Evolutionary conservation across 805 yeast genomes (phyloP), one percentile per base, ranked within the genome.

Genomic region (Wickerhamiella hasegawae): DNA sequence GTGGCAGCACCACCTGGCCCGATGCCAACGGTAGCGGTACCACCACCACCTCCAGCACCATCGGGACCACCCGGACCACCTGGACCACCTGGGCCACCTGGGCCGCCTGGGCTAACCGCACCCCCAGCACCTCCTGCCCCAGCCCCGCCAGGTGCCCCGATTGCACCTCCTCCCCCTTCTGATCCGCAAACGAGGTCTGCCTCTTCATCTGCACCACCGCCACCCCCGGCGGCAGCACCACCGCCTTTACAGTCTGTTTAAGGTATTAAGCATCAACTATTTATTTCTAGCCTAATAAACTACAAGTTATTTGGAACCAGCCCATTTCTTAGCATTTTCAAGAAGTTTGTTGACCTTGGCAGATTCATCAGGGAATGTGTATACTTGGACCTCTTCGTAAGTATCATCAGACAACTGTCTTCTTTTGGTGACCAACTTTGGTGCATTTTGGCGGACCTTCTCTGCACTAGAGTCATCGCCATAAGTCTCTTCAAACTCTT

Each of bases 291-390:
- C 24, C 10, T 21, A 8, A 11, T 11, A 8, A 21, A 21, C 11
- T 6, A 6, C 24, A 21, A 28, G 12, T 28, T 14, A 16, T 9
- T 16, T 14, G 45, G 45, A 28, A 49, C 44, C 33, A 53, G 48
- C 29, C 74, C 74, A 70, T 45, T 62, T 59, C 44, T 57, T 59
- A 1, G 75, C 75, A 45, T 66, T 59, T 18, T 59, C 65, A 34
- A 68, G 45, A 29, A 70, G 55, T 33, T 57, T 63, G 19, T 51
- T 36, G 21, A 46, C 40, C n/a, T 39, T 38, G 16, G 29, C 43
- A 43, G 59, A 64, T 43, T 74, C 80, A 31, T 76, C 80, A 1
- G 85, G 81, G 46, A 78, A 82, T 4, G 68, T 55, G 51, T 73
- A 77, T 37, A 73, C 84, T 34, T 62, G 47, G 43, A 62, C 63